phyloP scores from a whole-genome alignment of 352 stramenopile genomes.

The Phytophthora citricola region DNA sequence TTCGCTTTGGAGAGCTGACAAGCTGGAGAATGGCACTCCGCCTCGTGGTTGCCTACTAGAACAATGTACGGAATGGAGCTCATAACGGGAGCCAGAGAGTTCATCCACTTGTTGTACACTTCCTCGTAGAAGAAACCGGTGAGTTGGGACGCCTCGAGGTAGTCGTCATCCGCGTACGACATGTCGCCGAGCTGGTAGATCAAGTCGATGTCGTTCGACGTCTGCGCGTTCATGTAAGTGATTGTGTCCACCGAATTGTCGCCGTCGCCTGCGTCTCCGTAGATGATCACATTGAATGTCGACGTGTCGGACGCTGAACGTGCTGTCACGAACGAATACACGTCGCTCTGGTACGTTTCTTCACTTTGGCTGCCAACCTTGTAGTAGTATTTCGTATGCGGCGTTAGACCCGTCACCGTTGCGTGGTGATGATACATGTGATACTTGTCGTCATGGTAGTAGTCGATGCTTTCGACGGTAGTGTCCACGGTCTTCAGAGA shows the following conservation, averaged over 20 bases:
- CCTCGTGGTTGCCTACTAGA: conserved; percentile 86
- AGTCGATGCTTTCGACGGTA: not conserved
- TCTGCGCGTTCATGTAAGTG: conserved; percentile 41
- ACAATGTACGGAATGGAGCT: conserved; percentile 83
- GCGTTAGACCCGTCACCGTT: not conserved
- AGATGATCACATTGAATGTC: not conserved
- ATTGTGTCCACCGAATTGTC: conserved; percentile 45
- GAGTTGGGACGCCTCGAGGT: conserved; percentile 26
- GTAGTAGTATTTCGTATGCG: not conserved
- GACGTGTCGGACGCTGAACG: not conserved
- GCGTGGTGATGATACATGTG: not conserved
- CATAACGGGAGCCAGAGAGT: conserved; percentile 56
- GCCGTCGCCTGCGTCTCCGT: conserved; percentile 36
- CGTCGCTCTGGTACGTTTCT: not conserved
- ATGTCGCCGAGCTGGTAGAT: conserved; percentile 80
- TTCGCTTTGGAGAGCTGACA: conserved; percentile 41
- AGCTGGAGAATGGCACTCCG: conserved; percentile 72
- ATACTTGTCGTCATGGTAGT: not conserved
- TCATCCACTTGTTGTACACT: conserved; percentile 88
- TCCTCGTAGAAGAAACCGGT: conserved; percentile 87
- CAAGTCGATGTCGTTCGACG: conserved; percentile 48
- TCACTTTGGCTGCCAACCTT: not conserved
- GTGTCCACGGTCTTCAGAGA: not conserved
- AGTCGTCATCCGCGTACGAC: conserved; percentile 46
- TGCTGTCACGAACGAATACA: not conserved